Base-by-base conservation (phyloP, 441 rosid species). In the Corymbia citriodora region DNA sequence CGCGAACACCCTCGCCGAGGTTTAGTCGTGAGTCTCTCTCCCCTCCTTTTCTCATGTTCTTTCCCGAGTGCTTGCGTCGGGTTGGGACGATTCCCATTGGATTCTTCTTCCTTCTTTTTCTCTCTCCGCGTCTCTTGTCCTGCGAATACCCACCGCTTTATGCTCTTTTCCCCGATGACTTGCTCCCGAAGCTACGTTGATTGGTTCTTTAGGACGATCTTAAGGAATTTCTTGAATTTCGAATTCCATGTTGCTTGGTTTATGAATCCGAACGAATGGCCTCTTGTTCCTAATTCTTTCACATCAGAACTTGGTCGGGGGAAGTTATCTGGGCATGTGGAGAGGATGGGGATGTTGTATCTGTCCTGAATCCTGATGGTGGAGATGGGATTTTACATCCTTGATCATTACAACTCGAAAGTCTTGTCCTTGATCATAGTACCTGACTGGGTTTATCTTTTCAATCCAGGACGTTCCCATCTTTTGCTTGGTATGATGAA, bases 1-100 rank as follows among this genome's bases (percentile, higher is more conserved):
- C 92, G 91, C 88, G 93, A 90, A 63, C 92, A 49, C 90, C 91
- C 88, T 89, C 94, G 92, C 55, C 96, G 88, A 59, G 94, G 93
- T 81, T 92, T 91, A 91, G 93, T 92, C 96, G 98, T 96, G 94
- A 92, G 93, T 89, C 85, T 13, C 83, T 23, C 85, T 25, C 33
- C 70, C 31, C 16, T 29, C 70, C 70, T 40, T 40, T 40, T 40
- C 45, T 40, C 45, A 40, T 63, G 70, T 63, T 29, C 1, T 61
- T 27, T 27, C 68, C 68, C 29, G 5, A 40, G 45, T 40, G 45
- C 45, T 40, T 40, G 6, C 45, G 45, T 40, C 45, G 45, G 45
- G 45, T 40, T 36, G 82, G 36, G 48, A 72, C n/a, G 18, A 65
- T 13, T 65, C 14, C 72, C 72, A 36, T 8, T 3, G 82, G 82